These are phyloP conservation scores for Pichia nanzhaoensis DNA, from an alignment of 805 yeast genomes.

Conservation along the genomic window DNA sequence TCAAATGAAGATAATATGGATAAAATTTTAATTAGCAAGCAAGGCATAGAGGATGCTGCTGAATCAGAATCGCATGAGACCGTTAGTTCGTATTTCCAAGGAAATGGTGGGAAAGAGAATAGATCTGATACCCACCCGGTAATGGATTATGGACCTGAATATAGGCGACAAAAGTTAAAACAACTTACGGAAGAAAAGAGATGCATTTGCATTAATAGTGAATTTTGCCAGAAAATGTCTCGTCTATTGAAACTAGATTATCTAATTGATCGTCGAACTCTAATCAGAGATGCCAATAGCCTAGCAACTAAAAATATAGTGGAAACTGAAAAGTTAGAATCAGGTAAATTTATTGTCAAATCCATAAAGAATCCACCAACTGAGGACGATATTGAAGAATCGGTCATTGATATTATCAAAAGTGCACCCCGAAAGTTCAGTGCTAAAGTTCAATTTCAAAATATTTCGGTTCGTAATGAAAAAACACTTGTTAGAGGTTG, in stretches of 20 bases:
- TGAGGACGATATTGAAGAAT: conserved; percentile 10
- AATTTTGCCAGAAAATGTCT: conserved; percentile 36
- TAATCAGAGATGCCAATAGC: conserved; percentile 36
- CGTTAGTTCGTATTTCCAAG: too few species aligned
- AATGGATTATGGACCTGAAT: conserved; percentile 26
- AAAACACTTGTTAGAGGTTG: conserved; percentile 8
- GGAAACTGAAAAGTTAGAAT: conserved; percentile 10
- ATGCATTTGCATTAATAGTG: conserved; percentile 36
- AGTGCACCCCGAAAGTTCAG: conserved; percentile 8
- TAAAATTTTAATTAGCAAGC: background rate
- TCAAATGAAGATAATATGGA: background rate
- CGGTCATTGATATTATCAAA: background rate
- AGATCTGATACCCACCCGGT: background rate
- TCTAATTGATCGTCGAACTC: conserved; percentile 48
- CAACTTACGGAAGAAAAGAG: conserved; percentile 40
- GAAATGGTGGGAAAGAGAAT: background rate
- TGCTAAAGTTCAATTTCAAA: conserved; percentile 9
- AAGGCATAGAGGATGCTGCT: too few species aligned
- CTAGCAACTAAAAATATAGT: conserved; percentile 29
- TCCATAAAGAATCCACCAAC: conserved; percentile 16
- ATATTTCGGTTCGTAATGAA: conserved; percentile 9
- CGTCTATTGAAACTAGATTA: conserved; percentile 33
- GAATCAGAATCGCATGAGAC: too few species aligned
- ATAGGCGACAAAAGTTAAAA: conserved; percentile 25
- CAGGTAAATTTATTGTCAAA: conserved; percentile 11